Base-by-base conservation (phyloP, 352 stramenopile species). In the Globisporangium polare region DNA sequence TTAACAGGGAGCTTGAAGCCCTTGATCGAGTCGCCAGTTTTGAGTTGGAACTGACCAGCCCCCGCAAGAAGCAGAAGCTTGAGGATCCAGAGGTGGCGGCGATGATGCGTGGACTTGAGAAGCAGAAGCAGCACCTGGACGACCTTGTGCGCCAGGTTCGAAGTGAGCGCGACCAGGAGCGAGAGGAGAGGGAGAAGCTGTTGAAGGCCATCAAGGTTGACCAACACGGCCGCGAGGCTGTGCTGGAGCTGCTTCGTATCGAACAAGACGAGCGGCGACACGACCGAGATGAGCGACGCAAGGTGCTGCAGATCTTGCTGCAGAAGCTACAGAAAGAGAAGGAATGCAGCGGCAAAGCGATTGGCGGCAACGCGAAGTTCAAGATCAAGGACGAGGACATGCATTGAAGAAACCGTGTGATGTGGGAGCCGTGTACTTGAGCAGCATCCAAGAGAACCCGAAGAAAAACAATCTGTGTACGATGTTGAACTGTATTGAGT, bases 301-400 rank as follows among this genome's bases (percentile, higher is more conserved):
- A 64, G n/a, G n/a, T 64, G 41, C 22, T 64, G 35, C 46, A 64
- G 43, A 24, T 64, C 10, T 31, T 64, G 12, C 24, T 64, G 26
- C 49, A 64, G n/a, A 39, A 64, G 49, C 49, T 9, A 29, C n/a
- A n/a, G 18, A 51, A 51, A 51, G 20, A 51, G 15, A 18, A 29
- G 5, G n/a, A 26, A 18, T 15, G 43, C 6, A 20, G 42, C 22
- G 42, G n/a, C n/a, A 22, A 17, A 7, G 15, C 29, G 29, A 33
- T 33, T 33, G 29, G 29, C 33, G 33, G 12, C 33, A 39, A 39
- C 12, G 12, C 33, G 10, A 39, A 39, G 33, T 39, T 39, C 33
- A 39, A 39, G 33, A 15, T 18, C 4, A 51, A 60, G 53, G 31
- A 26, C 18, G 22, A 46, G 10, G 20, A 29, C 53, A 22, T 20